These are phyloP conservation scores for Phaseolus coccineus DNA, from an alignment of 331 rosid species.

Conservation along the genomic window DNA sequence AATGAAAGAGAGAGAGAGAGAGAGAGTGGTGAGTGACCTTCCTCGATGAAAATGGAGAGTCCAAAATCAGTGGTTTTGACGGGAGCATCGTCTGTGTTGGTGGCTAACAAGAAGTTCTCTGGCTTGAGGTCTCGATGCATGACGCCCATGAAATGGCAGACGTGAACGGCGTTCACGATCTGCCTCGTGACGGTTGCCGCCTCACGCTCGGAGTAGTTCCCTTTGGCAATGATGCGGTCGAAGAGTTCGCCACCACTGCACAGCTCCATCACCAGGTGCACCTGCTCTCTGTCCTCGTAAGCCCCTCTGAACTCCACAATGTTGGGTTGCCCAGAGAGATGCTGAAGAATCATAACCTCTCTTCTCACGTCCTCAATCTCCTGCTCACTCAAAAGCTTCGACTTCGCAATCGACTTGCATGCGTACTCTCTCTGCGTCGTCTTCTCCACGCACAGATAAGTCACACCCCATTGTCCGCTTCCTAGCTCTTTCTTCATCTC, in stretches of 20 bases:
- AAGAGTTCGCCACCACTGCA: constrained; percentile 91
- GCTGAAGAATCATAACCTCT: constrained; percentile 75
- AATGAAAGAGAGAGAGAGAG: neutral
- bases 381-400: constrained; percentile 43
- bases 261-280: constrained; percentile 82
- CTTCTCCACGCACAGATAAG: constrained; percentile 73
- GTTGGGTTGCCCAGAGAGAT: constrained; percentile 88
- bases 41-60: constrained; percentile 83
- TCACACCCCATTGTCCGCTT: constrained; percentile 79
- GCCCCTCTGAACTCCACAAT: constrained; percentile 86
- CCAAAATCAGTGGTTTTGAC: constrained; percentile 90
- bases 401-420: constrained; percentile 69
- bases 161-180: constrained; percentile 82
- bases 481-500: constrained; percentile 77
- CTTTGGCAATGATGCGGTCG: constrained; percentile 69
- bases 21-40: constrained; percentile 43
- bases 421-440: constrained; percentile 67
- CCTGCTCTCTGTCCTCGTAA: constrained; percentile 66
- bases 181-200: constrained; percentile 68
- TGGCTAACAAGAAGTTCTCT: constrained; percentile 77
- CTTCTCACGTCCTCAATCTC: constrained; percentile 68
- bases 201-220: constrained; percentile 69
- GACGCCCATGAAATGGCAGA: constrained; percentile 90
- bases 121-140: constrained; percentile 91
- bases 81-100: constrained; percentile 46